Percentiles rank a stretch among this genome's conserved stretches.
Conservation (phyloP, 2,329 filamentous ascomycete genomes). For the Alternaria arbusti region DNA sequence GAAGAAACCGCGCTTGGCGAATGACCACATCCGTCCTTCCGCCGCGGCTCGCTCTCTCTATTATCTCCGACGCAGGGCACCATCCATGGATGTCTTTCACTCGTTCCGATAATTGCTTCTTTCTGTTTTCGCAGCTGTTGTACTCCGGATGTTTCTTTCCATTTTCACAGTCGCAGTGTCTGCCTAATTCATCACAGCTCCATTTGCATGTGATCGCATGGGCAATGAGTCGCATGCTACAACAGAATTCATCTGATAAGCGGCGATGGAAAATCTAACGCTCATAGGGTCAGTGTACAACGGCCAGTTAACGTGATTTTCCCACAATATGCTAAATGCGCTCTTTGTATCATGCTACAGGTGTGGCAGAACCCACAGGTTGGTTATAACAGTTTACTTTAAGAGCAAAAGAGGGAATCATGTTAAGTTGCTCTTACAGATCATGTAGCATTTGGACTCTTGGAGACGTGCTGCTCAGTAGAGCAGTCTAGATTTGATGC, state of each 20-base stretch:
- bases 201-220: conserved; percentile 3
- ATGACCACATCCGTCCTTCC: conserved; percentile 34
- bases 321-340: too few relatives aligned
- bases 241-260: not conserved
- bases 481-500: not conserved
- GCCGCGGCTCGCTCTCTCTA: conserved; percentile 20
- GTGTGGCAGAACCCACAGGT: too few relatives aligned
- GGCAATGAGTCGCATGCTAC: not conserved
- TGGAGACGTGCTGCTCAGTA: not conserved
- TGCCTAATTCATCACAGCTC: not conserved
- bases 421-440: too few relatives aligned
- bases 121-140: not conserved
- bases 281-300: not conserved
- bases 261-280: not conserved
- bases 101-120: not conserved
- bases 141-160: not conserved
- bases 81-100: not conserved
- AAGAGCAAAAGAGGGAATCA: too few relatives aligned
- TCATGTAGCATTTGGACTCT: not conserved
- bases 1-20: conserved; percentile 36
- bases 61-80: not conserved
- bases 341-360: too few relatives aligned
- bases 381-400: too few relatives aligned
- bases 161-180: not conserved
- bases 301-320: too few relatives aligned